Evolutionary conservation across 1,284 basidiomycete genomes (phyloP).

Genomic region (Pseudozyma pruni): DNA sequence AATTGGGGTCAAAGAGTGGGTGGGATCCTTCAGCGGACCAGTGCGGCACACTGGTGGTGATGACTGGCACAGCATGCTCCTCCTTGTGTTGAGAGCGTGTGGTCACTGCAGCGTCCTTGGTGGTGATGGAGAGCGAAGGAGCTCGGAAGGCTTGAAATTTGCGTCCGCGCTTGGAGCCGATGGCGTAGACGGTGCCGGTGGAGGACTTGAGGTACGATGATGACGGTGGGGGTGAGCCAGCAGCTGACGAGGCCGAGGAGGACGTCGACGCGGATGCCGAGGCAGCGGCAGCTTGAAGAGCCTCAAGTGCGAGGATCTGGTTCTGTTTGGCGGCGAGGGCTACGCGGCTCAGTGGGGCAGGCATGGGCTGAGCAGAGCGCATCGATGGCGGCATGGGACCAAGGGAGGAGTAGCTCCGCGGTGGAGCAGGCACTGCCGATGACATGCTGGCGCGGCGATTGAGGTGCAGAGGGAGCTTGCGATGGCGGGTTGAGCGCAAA

Average conservation of each 20-base stretch:
- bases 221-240: constrained; percentile 33
- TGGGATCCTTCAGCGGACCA: constrained; percentile 46
- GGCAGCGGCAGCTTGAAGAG: constrained; percentile 40
- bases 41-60: constrained; percentile 45
- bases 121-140: constrained; percentile 12
- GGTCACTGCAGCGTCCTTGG: not conserved
- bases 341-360: constrained; percentile 41
- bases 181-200: constrained; percentile 11
- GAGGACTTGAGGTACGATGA: constrained; percentile 19
- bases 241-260: constrained; percentile 37
- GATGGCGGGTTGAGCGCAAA: not conserved
- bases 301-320: constrained; percentile 46
- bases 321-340: constrained; percentile 48
- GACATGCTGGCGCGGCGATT: constrained; percentile 19
- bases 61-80: constrained; percentile 25
- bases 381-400: constrained; percentile 18
- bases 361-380: constrained; percentile 36
- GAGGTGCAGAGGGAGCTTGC: not conserved
- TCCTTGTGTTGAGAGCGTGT: not conserved
- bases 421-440: constrained; percentile 27
- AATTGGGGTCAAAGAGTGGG: constrained; percentile 41
- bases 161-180: constrained; percentile 31
- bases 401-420: constrained; percentile 25
- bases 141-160: constrained; percentile 48
- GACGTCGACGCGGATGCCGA: constrained; percentile 26